These are phyloP conservation scores for Eucommia ulmoides DNA, from an alignment of 257 asterid genomes.

Conservation along the genomic window DNA sequence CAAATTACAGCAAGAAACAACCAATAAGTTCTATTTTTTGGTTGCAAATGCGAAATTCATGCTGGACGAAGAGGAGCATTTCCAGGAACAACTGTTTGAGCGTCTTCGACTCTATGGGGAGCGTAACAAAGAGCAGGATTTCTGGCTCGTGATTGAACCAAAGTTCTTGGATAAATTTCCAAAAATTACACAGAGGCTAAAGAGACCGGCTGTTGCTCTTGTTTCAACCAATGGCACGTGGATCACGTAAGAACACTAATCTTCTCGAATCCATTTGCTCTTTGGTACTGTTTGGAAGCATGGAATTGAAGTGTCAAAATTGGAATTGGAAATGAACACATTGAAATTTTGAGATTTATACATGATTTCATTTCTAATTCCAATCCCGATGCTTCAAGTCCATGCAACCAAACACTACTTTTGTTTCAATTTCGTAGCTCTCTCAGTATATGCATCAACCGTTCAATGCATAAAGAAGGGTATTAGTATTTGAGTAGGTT, in stretches of 20 bases:
- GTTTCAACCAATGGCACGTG: slow-evolving; percentile 84
- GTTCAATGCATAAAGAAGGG: no score
- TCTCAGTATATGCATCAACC: background rate
- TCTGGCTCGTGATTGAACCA: slow-evolving; percentile 96
- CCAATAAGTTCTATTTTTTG: slow-evolving; percentile 53
- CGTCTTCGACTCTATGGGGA: slow-evolving; percentile 57
- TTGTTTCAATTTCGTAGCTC: background rate
- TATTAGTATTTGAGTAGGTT: no score
- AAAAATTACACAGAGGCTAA: slow-evolving; percentile 57
- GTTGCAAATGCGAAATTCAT: slow-evolving; percentile 95
- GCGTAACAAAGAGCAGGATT: slow-evolving; percentile 62
- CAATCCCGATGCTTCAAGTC: background rate
- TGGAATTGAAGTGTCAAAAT: no score
- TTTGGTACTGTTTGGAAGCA: no score
- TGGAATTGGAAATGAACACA: no score
- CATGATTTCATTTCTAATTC: no score
- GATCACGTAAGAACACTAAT: slow-evolving; percentile 54
- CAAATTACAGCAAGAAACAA: slow-evolving; percentile 39
- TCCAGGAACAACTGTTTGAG: slow-evolving; percentile 70
- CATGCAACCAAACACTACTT: background rate
- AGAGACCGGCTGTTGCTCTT: slow-evolving; percentile 92
- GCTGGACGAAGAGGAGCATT: slow-evolving; percentile 99
- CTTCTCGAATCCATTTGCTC: no score
- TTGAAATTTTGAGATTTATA: background rate
- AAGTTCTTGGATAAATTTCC: slow-evolving; percentile 89